Conservation (phyloP, 176 grass and related monocot genomes). For the Aegilops speltoides region DNA sequence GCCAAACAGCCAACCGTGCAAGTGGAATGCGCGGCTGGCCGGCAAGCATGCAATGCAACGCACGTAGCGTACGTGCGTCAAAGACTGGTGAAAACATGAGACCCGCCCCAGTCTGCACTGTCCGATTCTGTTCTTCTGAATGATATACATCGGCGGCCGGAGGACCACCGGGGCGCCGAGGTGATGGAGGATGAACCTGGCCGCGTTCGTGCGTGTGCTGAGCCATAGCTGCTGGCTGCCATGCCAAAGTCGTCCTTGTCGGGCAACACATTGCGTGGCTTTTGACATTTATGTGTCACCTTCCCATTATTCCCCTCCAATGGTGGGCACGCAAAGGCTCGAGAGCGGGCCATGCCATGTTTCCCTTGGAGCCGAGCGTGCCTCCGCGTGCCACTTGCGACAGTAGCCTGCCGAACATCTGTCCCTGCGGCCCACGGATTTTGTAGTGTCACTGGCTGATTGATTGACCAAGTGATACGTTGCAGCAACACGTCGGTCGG, state of each 20-base stretch:
- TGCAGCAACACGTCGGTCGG: neutral
- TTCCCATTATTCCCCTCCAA: neutral
- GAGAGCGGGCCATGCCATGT: neutral
- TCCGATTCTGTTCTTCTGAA: neutral
- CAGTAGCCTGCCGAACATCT: too few relatives aligned
- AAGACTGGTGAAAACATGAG: neutral
- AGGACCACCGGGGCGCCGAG: slow-evolving; percentile 11
- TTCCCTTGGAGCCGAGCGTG: neutral
- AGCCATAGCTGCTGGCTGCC: neutral
- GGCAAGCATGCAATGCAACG: neutral
- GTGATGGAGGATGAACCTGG: slow-evolving; percentile 21
- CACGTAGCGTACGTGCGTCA: neutral
- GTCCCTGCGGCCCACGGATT: too few relatives aligned
- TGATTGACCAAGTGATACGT: too few relatives aligned
- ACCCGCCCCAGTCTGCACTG: too few relatives aligned
- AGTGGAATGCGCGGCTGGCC: neutral
- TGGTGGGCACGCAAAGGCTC: neutral
- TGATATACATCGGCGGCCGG: neutral
- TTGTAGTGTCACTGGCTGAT: too few relatives aligned
- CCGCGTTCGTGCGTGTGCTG: neutral
- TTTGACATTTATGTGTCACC: slow-evolving; percentile 2
- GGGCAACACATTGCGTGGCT: neutral
- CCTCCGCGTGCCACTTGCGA: neutral
- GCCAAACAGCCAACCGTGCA: neutral
- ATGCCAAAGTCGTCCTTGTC: neutral